phyloP scores from a whole-genome alignment of 306 rosid genomes.

The Coriaria nepalensis region DNA sequence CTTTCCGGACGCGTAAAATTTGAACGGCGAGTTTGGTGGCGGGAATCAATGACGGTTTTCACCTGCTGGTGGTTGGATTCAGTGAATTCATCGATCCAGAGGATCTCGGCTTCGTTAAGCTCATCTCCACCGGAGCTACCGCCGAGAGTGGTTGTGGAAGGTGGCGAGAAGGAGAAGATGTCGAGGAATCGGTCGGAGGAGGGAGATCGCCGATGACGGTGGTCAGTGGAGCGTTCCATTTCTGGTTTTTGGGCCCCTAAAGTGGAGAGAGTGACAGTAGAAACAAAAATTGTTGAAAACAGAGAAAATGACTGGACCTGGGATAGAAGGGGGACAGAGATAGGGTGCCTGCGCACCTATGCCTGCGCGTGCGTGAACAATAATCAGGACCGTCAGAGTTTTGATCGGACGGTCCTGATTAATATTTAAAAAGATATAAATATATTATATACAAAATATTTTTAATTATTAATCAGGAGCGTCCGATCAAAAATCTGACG shows the following conservation, averaged over 20 bases:
- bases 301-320: no score
- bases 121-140: slow-evolving; percentile 32
- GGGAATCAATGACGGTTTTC: background rate
- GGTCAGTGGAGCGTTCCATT: slow-evolving; percentile 41
- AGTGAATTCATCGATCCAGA: slow-evolving; percentile 44
- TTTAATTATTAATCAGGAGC: no score
- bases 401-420: no score
- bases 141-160: background rate
- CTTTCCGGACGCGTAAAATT: slow-evolving; percentile 13
- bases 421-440: no score
- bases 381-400: no score
- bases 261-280: background rate
- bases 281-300: no score
- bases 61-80: slow-evolving; percentile 16
- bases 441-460: no score
- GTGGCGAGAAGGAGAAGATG: slow-evolving; percentile 23
- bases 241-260: no score
- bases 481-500: no score
- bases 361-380: no score
- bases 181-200: slow-evolving; percentile 46
- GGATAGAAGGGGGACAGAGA: no score
- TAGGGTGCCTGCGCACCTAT: no score
- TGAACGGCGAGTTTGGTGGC: slow-evolving; percentile 2
- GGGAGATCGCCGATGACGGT: slow-evolving; percentile 38
- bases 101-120: slow-evolving; percentile 60